Base-by-base conservation (phyloP, 2,329 filamentous ascomycete species). In the Colletotrichum salicis region DNA sequence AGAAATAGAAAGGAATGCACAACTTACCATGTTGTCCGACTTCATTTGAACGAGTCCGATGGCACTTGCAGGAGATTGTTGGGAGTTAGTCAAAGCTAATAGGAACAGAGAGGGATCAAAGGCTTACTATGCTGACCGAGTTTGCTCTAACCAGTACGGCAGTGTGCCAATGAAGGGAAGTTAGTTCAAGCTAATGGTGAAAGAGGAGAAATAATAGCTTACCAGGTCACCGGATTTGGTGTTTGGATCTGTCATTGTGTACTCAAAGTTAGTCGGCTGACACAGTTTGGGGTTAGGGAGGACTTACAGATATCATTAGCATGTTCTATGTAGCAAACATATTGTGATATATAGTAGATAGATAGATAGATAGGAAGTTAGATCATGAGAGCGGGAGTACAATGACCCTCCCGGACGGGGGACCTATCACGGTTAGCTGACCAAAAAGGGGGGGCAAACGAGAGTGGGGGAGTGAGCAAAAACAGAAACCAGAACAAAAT, bases 331-430 rank as follows among this genome's bases (percentile, higher is more conserved):
- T 48, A 22, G 41, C 41, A 48, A 11, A 19, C 19, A 48, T 48
- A 48, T 48, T 48, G 19, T 22, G 7, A 48, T 27, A 61, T 5
- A 61, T 41, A 19, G 33, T 19, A 4, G 13, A 5, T 41, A 41
- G 6, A 41, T 19, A 12, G 24, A 45, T 45, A 56, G 5, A 24
- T 22, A 29, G 1, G 6, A 13, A 15, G n/a, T 19, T 29, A 22
- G 19, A 64, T 56, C n/a, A 27, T 52, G 10, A 45, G 11, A 31
- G 10, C 33, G 7, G 51, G 33, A 56, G 61, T 64, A 45, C 61
- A 56, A 64, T 45, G 19, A 64, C 51, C 61, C 33, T 64, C 61
- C 33, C 51, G 33, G 56, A 41, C 35, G 24, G 45, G 33, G 15
- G 33, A 64, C 51, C 33, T 37, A 56, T 41, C 7, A 41, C 22